Evolutionary conservation across 352 stramenopile genomes (phyloP).

Genomic region (Phytopythium montanum): DNA sequence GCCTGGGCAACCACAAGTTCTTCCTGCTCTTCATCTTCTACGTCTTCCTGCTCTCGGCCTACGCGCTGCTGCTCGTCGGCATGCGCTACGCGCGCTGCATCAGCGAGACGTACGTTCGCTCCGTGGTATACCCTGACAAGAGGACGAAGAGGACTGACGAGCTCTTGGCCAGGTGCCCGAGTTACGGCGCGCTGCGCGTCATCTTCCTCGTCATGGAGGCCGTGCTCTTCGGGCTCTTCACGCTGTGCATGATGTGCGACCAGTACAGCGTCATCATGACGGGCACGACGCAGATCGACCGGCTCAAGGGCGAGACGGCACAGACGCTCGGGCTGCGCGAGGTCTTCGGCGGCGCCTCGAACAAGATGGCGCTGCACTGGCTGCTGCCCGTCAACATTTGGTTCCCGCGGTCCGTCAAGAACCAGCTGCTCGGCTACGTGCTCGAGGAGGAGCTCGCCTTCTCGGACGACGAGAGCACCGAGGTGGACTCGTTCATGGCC

Average conservation of each 20-base stretch:
- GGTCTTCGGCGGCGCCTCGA: constrained; percentile 69
- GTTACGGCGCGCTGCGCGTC: constrained; percentile 68
- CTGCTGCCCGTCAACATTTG: constrained; percentile 84
- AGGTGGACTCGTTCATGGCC: constrained; percentile 71
- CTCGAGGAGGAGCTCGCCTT: constrained; percentile 66
- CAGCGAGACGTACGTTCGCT: constrained; percentile 62
- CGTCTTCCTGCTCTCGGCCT: constrained; percentile 93
- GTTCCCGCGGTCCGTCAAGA: constrained; percentile 85
- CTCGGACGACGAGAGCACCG: constrained; percentile 69
- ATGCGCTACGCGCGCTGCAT: constrained; percentile 87
- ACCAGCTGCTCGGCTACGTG: constrained; percentile 80
- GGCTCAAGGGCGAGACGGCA: constrained; percentile 89
- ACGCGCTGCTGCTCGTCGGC: constrained; percentile 92
- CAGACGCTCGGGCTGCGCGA: constrained; percentile 76
- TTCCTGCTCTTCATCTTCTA: constrained; percentile 90
- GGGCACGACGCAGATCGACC: constrained; percentile 97
- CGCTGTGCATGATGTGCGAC: constrained; percentile 98
- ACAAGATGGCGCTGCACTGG: constrained; percentile 69
- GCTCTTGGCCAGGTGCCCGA: constrained; percentile 48
- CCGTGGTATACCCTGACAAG: background rate
- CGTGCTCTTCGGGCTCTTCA: constrained; percentile 98
- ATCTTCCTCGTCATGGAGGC: constrained; percentile 86
- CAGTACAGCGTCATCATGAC: constrained; percentile 96
- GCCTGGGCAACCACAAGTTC: constrained; percentile 98
- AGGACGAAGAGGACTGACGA: background rate